A percentile compares a stretch with the other conserved stretches of the same genome.
phyloP scores from a whole-genome alignment of 148 eudicot species.

The Vaccinium corymbosum region DNA sequence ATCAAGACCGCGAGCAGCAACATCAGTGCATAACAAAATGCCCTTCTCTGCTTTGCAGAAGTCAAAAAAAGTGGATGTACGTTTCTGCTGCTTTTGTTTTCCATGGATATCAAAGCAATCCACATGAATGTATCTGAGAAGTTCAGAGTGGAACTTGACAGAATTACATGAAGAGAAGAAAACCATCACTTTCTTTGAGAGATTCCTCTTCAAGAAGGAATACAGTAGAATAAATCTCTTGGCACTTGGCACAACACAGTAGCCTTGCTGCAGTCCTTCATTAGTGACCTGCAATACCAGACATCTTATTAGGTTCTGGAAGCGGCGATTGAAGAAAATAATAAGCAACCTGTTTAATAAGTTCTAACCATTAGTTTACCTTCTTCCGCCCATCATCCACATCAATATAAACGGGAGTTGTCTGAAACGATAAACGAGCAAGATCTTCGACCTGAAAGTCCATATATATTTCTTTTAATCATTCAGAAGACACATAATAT shows the following conservation, averaged over 20 bases:
- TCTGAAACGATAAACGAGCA: conserved; percentile 81
- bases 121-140: conserved; percentile 62
- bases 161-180: conserved; percentile 97
- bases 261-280: conserved; percentile 95
- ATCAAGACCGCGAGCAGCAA: conserved; percentile 98
- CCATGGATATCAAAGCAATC: conserved; percentile 89
- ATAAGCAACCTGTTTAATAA: background rate
- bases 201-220: conserved; percentile 72
- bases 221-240: conserved; percentile 80
- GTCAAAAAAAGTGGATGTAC: conserved; percentile 72
- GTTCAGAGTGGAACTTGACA: conserved; percentile 85
- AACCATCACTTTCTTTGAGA: conserved; percentile 85
- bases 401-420: conserved; percentile 66
- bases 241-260: conserved; percentile 74
- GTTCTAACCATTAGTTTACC: conserved; percentile 35
- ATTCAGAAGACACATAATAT: background rate
- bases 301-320: background rate
- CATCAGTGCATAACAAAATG: conserved; percentile 87
- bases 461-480: background rate
- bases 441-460: conserved; percentile 79
- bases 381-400: conserved; percentile 82
- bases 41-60: conserved; percentile 87
- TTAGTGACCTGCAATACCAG: conserved; percentile 69
- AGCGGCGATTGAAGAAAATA: background rate
- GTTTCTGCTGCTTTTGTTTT: conserved; percentile 86